A percentile compares a stretch with the other conserved stretches of the same genome.
phyloP scores from a whole-genome alignment of 495 filamentous ascomycete species.

The Lasiosphaeria ovina region DNA sequence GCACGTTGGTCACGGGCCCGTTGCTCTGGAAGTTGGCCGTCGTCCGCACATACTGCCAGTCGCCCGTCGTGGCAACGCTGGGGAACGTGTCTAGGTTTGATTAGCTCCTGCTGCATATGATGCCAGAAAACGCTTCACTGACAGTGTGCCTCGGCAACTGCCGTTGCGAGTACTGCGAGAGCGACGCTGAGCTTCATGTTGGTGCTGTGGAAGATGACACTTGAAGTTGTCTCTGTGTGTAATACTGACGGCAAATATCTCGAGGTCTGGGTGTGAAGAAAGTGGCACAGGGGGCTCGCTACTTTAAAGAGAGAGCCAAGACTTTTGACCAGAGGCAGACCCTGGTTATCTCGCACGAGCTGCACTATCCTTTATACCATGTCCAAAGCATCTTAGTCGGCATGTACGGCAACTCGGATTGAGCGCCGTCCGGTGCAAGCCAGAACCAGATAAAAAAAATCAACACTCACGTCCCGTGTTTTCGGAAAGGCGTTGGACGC shows the following conservation, averaged over 20 bases:
- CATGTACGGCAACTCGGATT: neutral
- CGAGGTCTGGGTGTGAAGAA: too few species aligned
- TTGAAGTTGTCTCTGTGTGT: neutral
- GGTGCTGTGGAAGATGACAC: neutral
- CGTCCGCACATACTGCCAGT: slow-evolving; percentile 51
- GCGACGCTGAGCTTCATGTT: slow-evolving; percentile 40
- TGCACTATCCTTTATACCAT: neutral
- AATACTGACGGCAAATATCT: too few species aligned
- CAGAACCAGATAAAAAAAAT: neutral
- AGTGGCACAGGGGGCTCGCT: neutral
- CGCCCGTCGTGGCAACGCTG: slow-evolving; percentile 32
- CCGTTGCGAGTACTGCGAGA: slow-evolving; percentile 32
- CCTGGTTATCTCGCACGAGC: neutral
- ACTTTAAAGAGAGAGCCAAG: neutral
- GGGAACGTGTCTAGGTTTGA: slow-evolving; percentile 26
- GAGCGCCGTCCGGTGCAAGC: neutral
- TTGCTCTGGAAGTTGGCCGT: slow-evolving; percentile 52
- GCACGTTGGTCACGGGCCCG: slow-evolving; percentile 51
- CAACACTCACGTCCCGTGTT: neutral
- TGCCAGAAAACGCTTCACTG: slow-evolving; percentile 9
- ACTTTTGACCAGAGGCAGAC: neutral
- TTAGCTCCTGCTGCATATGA: neutral
- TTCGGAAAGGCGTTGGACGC: neutral
- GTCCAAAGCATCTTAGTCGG: neutral
- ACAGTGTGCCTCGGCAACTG: slow-evolving; percentile 44